Evolutionary conservation across 768 basidiomycete species (phyloP), one percentile per base, ranked within the genome.

Genomic region (Galerina marginata): DNA sequence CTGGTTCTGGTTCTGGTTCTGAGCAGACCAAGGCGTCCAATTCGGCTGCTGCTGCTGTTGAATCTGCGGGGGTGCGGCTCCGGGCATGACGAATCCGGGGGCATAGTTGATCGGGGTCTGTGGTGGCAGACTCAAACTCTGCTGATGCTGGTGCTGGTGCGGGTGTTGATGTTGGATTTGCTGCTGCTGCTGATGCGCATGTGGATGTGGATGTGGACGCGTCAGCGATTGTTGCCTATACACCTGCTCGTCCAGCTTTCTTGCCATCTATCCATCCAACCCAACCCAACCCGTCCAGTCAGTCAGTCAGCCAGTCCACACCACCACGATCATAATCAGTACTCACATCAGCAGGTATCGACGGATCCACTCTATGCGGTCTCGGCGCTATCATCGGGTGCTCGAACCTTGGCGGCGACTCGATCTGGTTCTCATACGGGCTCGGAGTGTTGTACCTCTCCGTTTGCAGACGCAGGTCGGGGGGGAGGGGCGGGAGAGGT

Each of bases 311-410:
- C n/a, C n/a, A n/a, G n/a, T n/a, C n/a, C n/a, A n/a, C 11, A 9
- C n/a, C 29, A 51, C 50, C 20, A 15, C 29, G 7, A 33, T 33
- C 29, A 42, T 6, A 23, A 20, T 20, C 20, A 16, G 6, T 4
- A 58, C 56, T 37, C 39, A 58, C 56, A 36, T 58, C 50, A 15
- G 44, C 47, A 50, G 56, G 56, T 29, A 58, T 49, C 9, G 20
- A 25, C 23, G 47, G 36, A 42, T 58, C 56, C 20, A 58, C 47
- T 49, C 47, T 50, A 33, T 33, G 29, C 29, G 29, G 29, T 4
- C 86, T 79, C 4, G 90, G 90, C 0, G 90, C 90, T 2, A 81
- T 81, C 16, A 91, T 72, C 4, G 88, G 79, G 60, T 84, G 67
- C 64, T 81, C 81, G 59, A 80, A 84, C 62, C 87, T 85, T 14